Percentiles rank a stretch among this genome's conserved stretches.
Evolutionary conservation across 2,329 filamentous ascomycete species (phyloP).

Genomic region (Ophiosphaerella korrae): DNA sequence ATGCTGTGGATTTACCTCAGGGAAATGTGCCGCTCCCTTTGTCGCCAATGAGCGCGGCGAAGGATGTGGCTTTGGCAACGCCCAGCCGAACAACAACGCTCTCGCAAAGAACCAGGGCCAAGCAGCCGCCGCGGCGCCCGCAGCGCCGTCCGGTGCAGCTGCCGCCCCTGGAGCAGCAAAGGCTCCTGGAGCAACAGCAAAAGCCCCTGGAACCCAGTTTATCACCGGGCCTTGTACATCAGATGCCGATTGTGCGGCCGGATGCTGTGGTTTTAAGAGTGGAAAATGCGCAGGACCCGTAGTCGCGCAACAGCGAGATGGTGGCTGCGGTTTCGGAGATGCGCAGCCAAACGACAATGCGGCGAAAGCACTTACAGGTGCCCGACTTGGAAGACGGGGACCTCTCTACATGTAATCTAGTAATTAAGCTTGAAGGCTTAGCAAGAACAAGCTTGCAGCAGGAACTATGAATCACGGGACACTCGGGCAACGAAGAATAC

Average conservation of each 20-base stretch:
- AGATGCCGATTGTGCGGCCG: constrained; percentile 47
- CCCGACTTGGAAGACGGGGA: constrained; percentile 27
- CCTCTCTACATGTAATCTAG: constrained; percentile 22
- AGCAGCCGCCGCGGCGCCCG: not conserved
- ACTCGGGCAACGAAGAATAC: no score
- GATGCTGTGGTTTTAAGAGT: constrained; percentile 44
- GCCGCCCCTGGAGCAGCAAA: not conserved
- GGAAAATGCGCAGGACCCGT: constrained; percentile 33
- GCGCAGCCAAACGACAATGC: constrained; percentile 41
- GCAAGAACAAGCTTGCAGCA: not conserved
- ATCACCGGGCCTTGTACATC: constrained; percentile 47
- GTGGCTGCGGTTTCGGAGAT: constrained; percentile 45
- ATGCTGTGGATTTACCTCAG: constrained; percentile 37
- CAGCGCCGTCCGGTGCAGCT: not conserved
- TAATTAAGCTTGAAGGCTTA: not conserved
- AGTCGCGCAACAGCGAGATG: constrained; percentile 43
- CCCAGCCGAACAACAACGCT: constrained; percentile 40
- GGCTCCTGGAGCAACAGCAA: constrained; percentile 1
- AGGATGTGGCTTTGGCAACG: constrained; percentile 46
- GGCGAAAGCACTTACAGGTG: constrained; percentile 30
- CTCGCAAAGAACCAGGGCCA: constrained; percentile 12
- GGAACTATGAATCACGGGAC: no score
- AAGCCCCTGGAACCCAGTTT: constrained; percentile 41
- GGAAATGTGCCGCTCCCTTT: constrained; percentile 39
- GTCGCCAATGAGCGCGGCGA: constrained; percentile 43